Conservation (phyloP, 2,329 filamentous ascomycete genomes). For the Colletotrichum plurivorum region DNA sequence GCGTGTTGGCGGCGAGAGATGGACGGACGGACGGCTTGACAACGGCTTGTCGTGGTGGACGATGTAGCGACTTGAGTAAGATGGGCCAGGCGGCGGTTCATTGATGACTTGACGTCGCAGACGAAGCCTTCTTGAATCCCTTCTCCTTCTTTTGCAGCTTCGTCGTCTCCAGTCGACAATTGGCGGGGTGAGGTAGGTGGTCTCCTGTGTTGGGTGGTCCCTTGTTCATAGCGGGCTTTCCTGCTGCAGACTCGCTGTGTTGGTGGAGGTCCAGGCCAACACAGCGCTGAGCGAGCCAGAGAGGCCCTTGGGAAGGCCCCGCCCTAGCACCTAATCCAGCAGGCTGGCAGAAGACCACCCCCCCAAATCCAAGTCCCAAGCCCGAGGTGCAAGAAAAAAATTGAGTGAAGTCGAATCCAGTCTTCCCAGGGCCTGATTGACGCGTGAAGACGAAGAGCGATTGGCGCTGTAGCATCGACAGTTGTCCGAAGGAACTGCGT, state of each 20-base stretch:
- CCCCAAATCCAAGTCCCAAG: not conserved
- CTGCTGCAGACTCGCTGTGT: slow-evolving; percentile 30
- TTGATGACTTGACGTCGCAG: slow-evolving; percentile 1
- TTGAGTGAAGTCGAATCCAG: slow-evolving; percentile 24
- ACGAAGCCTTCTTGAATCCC: not conserved
- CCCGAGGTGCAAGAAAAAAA: slow-evolving; percentile 1
- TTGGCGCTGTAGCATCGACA: slow-evolving; percentile 28
- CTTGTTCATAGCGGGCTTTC: slow-evolving; percentile 39
- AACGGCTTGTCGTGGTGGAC: not conserved
- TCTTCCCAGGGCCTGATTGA: slow-evolving; percentile 20
- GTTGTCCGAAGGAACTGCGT: slow-evolving; percentile 24
- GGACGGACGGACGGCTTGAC: not conserved
- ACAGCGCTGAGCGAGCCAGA: slow-evolving; percentile 33
- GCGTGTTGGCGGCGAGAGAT: slow-evolving; percentile 3
- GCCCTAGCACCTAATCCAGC: slow-evolving; percentile 28
- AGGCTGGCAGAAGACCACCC: slow-evolving; percentile 6
- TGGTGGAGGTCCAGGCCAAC: slow-evolving; percentile 27
- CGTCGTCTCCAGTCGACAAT: slow-evolving; percentile 26
- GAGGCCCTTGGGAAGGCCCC: slow-evolving; percentile 23
- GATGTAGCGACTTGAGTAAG: slow-evolving; percentile 6
- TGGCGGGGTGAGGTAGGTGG: slow-evolving; percentile 23
- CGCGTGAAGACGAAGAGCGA: slow-evolving; percentile 30
- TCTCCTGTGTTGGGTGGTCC: slow-evolving; percentile 37
- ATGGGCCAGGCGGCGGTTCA: not conserved
- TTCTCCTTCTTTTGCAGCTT: not conserved